Conservation (phyloP, 129 eudicot species). For the Chrysanthemum seticuspe region DNA sequence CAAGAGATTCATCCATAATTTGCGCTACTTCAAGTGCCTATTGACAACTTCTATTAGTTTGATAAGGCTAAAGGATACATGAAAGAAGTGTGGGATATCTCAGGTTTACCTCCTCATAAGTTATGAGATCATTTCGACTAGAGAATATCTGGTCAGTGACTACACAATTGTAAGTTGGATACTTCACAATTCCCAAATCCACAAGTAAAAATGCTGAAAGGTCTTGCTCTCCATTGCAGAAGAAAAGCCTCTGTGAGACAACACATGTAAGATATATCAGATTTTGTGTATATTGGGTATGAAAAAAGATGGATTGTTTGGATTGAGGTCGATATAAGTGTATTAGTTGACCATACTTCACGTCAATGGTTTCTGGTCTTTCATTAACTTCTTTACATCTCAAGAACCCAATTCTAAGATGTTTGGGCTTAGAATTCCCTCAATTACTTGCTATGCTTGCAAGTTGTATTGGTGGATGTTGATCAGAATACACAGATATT, state of each 20-base stretch:
- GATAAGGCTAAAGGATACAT: conserved; percentile 21
- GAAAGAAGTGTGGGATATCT: background rate
- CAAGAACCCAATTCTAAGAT: background rate
- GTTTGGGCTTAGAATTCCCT: background rate
- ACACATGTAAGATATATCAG: conserved; percentile 17
- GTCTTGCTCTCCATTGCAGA: conserved; percentile 87
- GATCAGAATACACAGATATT: background rate
- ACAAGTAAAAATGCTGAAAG: conserved; percentile 85
- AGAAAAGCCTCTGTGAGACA: conserved; percentile 78
- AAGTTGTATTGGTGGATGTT: background rate
- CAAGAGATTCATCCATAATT: conserved; percentile 85
- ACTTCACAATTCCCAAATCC: conserved; percentile 82
- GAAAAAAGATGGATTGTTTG: too few relatives aligned
- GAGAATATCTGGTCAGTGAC: conserved; percentile 56
- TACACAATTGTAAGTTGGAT: conserved; percentile 80
- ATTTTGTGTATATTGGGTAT: conserved; percentile 5
- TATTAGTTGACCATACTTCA: background rate
- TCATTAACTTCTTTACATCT: background rate
- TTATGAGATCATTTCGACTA: conserved; percentile 60
- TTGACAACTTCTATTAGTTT: conserved; percentile 15
- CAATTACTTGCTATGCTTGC: background rate
- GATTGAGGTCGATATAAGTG: background rate
- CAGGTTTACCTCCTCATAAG: conserved; percentile 79
- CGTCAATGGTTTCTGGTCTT: too few relatives aligned
- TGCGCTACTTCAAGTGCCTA: conserved; percentile 98